Evolutionary conservation across 2,329 filamentous ascomycete genomes (phyloP), one percentile per base, ranked within the genome.

Genomic region (Curvularia verruculosa): DNA sequence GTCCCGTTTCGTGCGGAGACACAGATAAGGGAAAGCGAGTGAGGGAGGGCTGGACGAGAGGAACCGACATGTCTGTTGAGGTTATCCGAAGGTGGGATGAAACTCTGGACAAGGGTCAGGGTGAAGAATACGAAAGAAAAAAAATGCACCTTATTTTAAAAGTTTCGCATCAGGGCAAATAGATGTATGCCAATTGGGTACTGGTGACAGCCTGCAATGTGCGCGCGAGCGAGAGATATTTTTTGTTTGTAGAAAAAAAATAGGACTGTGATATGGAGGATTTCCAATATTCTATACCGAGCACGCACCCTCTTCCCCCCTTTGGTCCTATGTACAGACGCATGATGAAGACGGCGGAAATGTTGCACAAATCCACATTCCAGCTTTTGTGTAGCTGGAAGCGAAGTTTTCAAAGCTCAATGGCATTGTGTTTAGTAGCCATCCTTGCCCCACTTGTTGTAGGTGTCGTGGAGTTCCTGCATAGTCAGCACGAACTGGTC

Each of bases 361-460:
- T 40, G n/a, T n/a, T 36, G 29, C 5, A 34, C 43, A 39, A 24
- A 19, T 24, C 28, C 50, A 48, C 39, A 19, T 37, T 15, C 23
- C 21, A 36, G 24, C 28, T 31, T 4, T 39, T 55, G 21, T 15
- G 28, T 29, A 29, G 37, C 51, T 46, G 39, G 34, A 21, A 44
- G 45, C 48, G 36, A 46, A 36, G 21, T 29, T 10, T 5, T 36
- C 37, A 43, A 3, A 29, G 36, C n/a, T 52, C 21, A 26, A 24
- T 47, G 26, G 23, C 26, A 37, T 40, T 43, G 34, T 36, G 49
- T 46, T 60, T 70, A 77, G 81, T 90, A 98, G 69, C 92, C 93
- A 69, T 98, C 95, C 87, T 98, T 98, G 80, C 95, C 95, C 87
- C 91, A 98, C 85, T 99, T 99, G 90, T 99, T 99, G 87, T 89